Evolutionary conservation across 2,329 filamentous ascomycete genomes (phyloP), one percentile per base, ranked within the genome.

Genomic region (Pseudogymnoascus sp.): DNA sequence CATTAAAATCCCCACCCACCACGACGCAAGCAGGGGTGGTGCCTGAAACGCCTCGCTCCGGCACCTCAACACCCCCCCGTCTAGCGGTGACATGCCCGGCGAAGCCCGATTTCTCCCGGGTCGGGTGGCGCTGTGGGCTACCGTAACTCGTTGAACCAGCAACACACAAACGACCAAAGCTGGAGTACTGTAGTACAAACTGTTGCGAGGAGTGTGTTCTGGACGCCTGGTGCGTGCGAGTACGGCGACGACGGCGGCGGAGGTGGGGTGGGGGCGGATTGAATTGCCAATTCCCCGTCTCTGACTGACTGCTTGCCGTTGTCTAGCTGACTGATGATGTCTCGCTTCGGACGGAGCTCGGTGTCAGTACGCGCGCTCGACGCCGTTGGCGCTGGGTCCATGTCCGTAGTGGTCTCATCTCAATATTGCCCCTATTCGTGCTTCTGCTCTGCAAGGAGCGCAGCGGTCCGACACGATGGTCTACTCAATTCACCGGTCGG

Each of bases 41-140:
- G n/a, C 43, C 38, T 53, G 25, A 53, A 53, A 53, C 43, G 43
- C 43, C 43, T 53, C 43, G 43, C 43, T 53, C 43, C 43, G 43
- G 43, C 43, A 53, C 11, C 43, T 53, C 28, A 18, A 12, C n/a
- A 25, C 43, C 28, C 25, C 43, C 43, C 25, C 11, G 43, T 50
- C 43, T 50, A 50, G 43, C 25, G 43, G 43, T 53, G 43, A 53
- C 43, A 53, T 33, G 43, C n/a, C 8, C 25, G 43, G 8, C 43
- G 28, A 53, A 53, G 25, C n/a, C 43, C 43, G 43, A 53, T 28
- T 53, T 53, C 43, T 53, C 43, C 43, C 43, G 43, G 22, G 2
- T 22, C 22, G 22, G 22, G 22, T 22, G n/a, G n/a, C 4, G 22
- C 22, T 22, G 22, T 22, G 22, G 22, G 22, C 22, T 2, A 22